These are phyloP conservation scores for Platanus orientalis DNA, from an alignment of 164 flowering plant species.

Conservation along the genomic window DNA sequence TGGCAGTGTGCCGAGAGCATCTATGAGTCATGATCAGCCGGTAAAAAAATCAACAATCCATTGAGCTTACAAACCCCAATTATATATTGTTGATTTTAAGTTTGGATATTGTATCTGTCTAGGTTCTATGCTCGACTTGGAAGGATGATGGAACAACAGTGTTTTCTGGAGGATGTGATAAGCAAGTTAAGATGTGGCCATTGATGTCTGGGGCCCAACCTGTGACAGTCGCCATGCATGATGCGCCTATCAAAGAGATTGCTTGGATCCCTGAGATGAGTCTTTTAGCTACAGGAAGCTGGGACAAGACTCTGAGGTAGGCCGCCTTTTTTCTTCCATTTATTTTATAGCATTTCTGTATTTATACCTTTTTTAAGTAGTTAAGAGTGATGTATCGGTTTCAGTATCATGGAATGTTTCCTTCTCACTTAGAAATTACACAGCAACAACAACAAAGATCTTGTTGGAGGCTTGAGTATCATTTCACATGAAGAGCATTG, in stretches of 20 bases:
- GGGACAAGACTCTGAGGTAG: constrained; percentile 92
- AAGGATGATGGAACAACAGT: constrained; percentile 98
- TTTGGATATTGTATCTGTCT: neutral
- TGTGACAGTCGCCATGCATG: constrained; percentile 83
- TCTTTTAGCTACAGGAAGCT: constrained; percentile 81
- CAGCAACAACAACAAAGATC: too few relatives aligned
- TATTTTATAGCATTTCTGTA: neutral
- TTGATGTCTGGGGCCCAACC: constrained; percentile 78
- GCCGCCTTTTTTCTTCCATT: neutral
- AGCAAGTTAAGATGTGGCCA: constrained; percentile 98
- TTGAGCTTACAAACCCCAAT: neutral
- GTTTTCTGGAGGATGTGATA: constrained; percentile 97
- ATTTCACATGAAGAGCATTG: too few relatives aligned
- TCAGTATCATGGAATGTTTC: too few relatives aligned
- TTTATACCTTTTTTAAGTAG: too few relatives aligned
- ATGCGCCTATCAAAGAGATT: constrained; percentile 83
- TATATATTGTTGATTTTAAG: constrained; percentile 1
- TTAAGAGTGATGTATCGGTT: too few relatives aligned
- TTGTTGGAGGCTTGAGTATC: too few relatives aligned
- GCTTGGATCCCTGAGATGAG: constrained; percentile 96
- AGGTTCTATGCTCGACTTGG: constrained; percentile 98
- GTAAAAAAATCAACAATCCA: constrained; percentile 31
- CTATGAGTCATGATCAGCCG: constrained; percentile 87
- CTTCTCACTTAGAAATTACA: too few relatives aligned
- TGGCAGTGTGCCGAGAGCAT: constrained; percentile 68